Evolutionary conservation across 768 basidiomycete species (phyloP), one percentile per base, ranked within the genome.

Genomic region (Exidia glandulosa): DNA sequence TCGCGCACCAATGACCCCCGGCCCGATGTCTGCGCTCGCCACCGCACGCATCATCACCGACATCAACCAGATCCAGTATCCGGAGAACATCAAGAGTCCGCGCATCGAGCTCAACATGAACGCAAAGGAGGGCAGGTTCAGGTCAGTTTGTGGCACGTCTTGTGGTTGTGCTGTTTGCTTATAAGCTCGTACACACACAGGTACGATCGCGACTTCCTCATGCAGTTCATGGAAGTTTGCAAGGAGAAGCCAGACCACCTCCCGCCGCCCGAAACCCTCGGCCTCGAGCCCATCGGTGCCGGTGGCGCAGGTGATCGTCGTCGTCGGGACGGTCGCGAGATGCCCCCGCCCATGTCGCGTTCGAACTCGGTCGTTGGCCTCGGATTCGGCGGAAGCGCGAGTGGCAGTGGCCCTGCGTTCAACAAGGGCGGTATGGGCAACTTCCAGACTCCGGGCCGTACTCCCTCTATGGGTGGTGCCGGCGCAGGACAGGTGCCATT

Each of bases 161-260:
- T 36, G 34, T 16, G 9, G 34, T 36, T 36, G 14, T 52, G 19
- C 14, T 16, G 62, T 50, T 32, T 54, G 19, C 48, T 36, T 36
- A 16, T 7, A 16, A 23, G 59, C 32, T 45, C 10, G 14, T 48
- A 25, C 10, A 34, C 31, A 56, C 34, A 29, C 62, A 92, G 95
- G 67, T 99, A 99, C 70, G 93, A 97, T 71, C 92, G 94, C 34
- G 92, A 94, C n/a, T 99, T 99, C 84, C 81, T 99, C 27, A 74
- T 99, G 61, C 95, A 99, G 70, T 99, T 99, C 76, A 94, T 96
- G 90, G 74, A 76, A 27, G 74, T 95, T 62, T 99, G 95, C 79
- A 90, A 85, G 71, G 95, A 97, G 75, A 94, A 93, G 73, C 95
- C 96, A 2, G 92, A 90, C 58, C 79, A 81, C 59, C 85, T 97